Evolutionary conservation across 805 yeast genomes (phyloP).

Genomic region (Starmerella bombi): DNA sequence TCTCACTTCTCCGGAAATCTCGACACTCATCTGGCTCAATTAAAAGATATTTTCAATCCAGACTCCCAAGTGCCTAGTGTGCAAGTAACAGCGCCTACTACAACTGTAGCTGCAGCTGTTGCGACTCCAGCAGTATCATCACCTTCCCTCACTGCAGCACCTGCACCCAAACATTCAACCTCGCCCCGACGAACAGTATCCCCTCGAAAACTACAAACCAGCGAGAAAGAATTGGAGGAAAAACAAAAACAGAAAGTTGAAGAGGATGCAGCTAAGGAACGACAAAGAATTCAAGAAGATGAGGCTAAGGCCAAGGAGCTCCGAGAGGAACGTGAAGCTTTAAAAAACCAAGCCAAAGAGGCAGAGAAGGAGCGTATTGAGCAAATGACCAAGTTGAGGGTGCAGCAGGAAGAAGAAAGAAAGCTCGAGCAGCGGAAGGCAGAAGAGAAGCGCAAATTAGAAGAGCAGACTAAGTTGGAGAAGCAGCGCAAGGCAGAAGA

Average conservation of each 20-base stretch:
- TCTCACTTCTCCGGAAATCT: slow-evolving; percentile 14
- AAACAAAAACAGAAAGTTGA: not conserved
- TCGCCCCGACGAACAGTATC: too few relatives aligned
- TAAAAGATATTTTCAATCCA: slow-evolving; percentile 10
- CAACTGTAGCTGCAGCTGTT: too few relatives aligned
- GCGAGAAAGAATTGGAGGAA: too few relatives aligned
- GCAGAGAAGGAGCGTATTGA: too few relatives aligned
- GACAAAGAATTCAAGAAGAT: not conserved
- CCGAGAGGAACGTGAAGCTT: slow-evolving; percentile 1
- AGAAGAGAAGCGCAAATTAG: not conserved
- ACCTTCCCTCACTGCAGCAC: too few relatives aligned
- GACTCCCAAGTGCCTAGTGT: too few relatives aligned
- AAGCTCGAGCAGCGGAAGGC: not conserved
- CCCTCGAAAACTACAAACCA: too few relatives aligned
- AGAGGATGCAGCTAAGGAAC: slow-evolving; percentile 1
- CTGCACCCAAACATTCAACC: too few relatives aligned
- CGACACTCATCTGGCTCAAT: slow-evolving; percentile 10
- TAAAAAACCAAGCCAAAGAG: slow-evolving; percentile 2
- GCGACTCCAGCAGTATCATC: too few relatives aligned
- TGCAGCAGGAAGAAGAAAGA: not conserved
- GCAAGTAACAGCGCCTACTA: too few relatives aligned
- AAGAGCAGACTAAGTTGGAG: too few relatives aligned
- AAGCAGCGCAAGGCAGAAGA: not conserved
- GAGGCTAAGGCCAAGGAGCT: slow-evolving; percentile 3
- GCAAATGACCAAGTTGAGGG: too few relatives aligned